Base-by-base conservation (phyloP, 169 alveolate genomes). In the Plasmodium malariae region DNA sequence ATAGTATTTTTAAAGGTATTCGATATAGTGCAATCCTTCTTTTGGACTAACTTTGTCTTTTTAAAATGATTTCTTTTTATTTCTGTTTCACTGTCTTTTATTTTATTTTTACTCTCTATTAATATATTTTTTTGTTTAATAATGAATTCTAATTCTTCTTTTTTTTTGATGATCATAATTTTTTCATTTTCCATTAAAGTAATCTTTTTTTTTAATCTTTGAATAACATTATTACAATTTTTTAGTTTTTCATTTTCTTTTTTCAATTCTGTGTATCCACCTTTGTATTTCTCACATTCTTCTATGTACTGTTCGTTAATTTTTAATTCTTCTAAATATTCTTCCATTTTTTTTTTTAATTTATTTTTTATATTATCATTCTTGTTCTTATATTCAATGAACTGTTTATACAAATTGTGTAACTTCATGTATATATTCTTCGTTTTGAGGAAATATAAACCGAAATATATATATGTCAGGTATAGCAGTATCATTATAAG, bases 201-300 rank as follows among this genome's bases (percentile, higher is more conserved):
- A 45, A 78, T 49, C 54, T 60, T 78, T 37, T 21, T 78, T 54
- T 68, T 78, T 37, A 78, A 37, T n/a, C 40, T 78, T 17, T 78
- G 89, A 21, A 78, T 24, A 6, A 78, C 5, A 30, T 12, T 48
- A 6, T 78, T 69, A 26, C 32, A 6, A 21, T 30, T 78, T 43
- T 78, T 78, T 14, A 78, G 30, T 54, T 63, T 78, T 6, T 78
- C 89, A 19, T 78, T 78, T 19, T 78, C 89, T 54, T 26, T 78
- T 48, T 48, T 78, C 19, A 78, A 21, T 1, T 63, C 70, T 5
- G 14, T 24, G 28, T 21, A 78, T 4, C 9, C 30, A 4, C 12
- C 21, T 24, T 43, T 78, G 28, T 24, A 21, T 14, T 36, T 51
- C 30, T 63, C 89, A 24, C 11, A 78, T 17, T 78, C 54, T 63